Evolutionary conservation across 2,329 filamentous ascomycete genomes (phyloP).

Genomic region (Neocucurbitaria cava): DNA sequence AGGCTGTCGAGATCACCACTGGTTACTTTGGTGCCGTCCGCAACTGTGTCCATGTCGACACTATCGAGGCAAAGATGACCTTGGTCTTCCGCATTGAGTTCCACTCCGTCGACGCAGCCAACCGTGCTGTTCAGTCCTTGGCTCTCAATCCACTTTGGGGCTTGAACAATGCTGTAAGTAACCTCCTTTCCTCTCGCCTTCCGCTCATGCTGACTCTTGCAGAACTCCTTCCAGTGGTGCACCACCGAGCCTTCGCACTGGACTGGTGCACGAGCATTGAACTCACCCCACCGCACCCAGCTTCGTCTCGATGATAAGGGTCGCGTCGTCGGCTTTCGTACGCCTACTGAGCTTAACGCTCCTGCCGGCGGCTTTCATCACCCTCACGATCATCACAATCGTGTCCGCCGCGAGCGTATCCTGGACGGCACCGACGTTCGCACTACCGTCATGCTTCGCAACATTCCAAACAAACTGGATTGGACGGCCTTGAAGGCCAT

Average conservation of each 20-base stretch:
- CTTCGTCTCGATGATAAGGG: conserved; percentile 32
- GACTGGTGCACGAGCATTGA: conserved; percentile 23
- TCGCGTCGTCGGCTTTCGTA: conserved; percentile 27
- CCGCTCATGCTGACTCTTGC: conserved; percentile 19
- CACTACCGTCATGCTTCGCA: conserved; percentile 83
- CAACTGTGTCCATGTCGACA: conserved; percentile 26
- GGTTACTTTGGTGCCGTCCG: conserved; percentile 26
- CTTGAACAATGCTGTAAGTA: conserved; percentile 21
- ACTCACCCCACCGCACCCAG: conserved; percentile 28
- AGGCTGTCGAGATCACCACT: conserved; percentile 20
- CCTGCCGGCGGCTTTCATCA: conserved; percentile 16
- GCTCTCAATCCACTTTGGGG: conserved; percentile 16
- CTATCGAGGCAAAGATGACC: conserved; percentile 18
- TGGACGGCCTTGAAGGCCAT: conserved; percentile 70
- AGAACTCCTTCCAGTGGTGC: conserved; percentile 33
- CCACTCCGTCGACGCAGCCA: conserved; percentile 35
- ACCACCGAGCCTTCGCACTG: conserved; percentile 23
- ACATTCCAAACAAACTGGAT: conserved; percentile 92
- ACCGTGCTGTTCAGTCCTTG: conserved; percentile 32
- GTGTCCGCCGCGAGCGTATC: conserved; percentile 49
- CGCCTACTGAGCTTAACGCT: conserved; percentile 4
- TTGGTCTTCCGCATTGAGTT: conserved; percentile 43
- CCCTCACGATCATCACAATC: conserved; percentile 45
- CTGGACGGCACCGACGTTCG: conserved; percentile 56
- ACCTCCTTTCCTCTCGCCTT: background rate